Evolutionary conservation across 2,329 filamentous ascomycete genomes (phyloP).

Genomic region (Tolypocladium ophioglossoides): DNA sequence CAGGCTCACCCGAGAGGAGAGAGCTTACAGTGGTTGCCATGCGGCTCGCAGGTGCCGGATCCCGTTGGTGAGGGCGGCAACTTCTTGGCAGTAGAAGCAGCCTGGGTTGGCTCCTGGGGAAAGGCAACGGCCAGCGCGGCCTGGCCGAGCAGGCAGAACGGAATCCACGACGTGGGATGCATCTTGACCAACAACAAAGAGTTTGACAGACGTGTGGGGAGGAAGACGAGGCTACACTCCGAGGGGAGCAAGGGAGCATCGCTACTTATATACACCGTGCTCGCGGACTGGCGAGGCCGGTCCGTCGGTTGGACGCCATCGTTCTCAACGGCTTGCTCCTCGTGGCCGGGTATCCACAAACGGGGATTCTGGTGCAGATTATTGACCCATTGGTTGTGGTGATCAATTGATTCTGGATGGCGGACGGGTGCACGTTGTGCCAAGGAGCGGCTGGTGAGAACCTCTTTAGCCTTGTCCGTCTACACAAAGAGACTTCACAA

Average conservation of each 20-base stretch:
- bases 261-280: neutral
- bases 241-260: neutral
- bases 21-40: slow-evolving; percentile 8
- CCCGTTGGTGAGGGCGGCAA: slow-evolving; percentile 9
- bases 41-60: slow-evolving; percentile 7
- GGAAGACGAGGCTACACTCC: neutral
- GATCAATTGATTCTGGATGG: neutral
- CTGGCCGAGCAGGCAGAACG: slow-evolving; percentile 6
- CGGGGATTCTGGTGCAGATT: neutral
- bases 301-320: neutral
- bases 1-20: neutral
- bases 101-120: neutral
- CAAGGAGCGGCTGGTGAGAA: slow-evolving; percentile 5
- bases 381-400: neutral
- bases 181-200: slow-evolving; percentile 1
- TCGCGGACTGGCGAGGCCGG: neutral
- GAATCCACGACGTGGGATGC: slow-evolving; percentile 5
- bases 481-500: neutral
- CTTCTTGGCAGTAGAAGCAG: neutral
- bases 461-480: neutral
- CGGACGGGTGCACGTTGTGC: neutral
- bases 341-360: neutral
- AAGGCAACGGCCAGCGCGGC: slow-evolving; percentile 1
- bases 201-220: neutral
- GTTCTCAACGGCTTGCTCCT: neutral